Percentiles rank a stretch among this genome's conserved stretches.
phyloP scores from a whole-genome alignment of 2,329 filamentous ascomycete species.

The Geoglossum cookeanum region DNA sequence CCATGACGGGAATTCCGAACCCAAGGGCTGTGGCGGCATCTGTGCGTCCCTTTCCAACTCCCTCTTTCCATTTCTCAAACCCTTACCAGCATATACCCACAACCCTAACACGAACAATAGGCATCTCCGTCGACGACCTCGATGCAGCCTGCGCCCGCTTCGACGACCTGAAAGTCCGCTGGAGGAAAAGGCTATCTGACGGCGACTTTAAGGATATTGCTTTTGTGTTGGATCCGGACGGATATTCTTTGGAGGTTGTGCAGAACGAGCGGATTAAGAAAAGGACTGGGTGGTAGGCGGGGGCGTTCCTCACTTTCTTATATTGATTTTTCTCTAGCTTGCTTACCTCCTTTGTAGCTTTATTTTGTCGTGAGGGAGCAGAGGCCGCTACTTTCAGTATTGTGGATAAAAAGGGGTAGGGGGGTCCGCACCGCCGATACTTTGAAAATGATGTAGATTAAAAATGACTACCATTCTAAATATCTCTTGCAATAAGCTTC shows the following conservation, averaged over 20 bases:
- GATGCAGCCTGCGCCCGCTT: slow-evolving; percentile 73
- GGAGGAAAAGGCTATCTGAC: slow-evolving; percentile 91
- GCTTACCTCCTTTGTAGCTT: too few species aligned
- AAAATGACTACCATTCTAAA: too few species aligned
- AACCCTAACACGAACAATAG: slow-evolving; percentile 3
- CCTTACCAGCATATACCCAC: background rate
- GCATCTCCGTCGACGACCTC: slow-evolving; percentile 66
- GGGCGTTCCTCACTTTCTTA: background rate
- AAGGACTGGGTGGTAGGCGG: slow-evolving; percentile 19
- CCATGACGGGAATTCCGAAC: slow-evolving; percentile 79
- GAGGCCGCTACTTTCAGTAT: too few species aligned
- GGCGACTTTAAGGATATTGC: slow-evolving; percentile 85
- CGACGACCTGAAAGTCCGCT: slow-evolving; percentile 61
- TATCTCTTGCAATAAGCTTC: background rate
- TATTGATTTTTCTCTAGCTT: too few species aligned
- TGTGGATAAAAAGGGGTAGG: too few species aligned
- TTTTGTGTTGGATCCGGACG: slow-evolving; percentile 75
- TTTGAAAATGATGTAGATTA: too few species aligned
- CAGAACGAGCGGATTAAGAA: slow-evolving; percentile 54
- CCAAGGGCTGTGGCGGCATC: slow-evolving; percentile 88
- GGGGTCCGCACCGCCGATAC: too few species aligned
- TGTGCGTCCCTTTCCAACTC: background rate
- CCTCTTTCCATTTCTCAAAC: background rate
- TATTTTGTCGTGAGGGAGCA: too few species aligned
- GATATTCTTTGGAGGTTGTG: slow-evolving; percentile 61